These are phyloP conservation scores for Polygonum aviculare DNA, from an alignment of 148 eudicot species.

Conservation along the genomic window DNA sequence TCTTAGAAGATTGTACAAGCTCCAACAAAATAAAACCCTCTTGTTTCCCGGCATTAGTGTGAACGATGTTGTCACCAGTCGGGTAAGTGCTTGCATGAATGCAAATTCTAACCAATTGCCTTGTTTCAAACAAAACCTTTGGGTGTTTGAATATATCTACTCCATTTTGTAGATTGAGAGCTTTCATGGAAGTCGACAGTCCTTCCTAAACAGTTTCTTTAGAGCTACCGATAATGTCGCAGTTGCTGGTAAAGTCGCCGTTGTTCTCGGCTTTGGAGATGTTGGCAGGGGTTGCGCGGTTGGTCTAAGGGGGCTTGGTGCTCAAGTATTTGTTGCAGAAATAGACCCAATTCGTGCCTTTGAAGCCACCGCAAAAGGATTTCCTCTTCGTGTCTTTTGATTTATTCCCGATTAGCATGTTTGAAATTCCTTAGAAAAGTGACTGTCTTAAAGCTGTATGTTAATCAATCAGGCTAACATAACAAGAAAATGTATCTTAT, in stretches of 20 bases:
- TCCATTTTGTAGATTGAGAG: conserved; percentile 62
- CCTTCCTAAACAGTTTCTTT: conserved; percentile 85
- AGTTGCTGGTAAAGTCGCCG: conserved; percentile 90
- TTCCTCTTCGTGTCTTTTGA: conserved; percentile 31
- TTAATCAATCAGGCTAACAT: too few species aligned
- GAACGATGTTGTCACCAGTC: conserved; percentile 90
- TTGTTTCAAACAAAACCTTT: too few species aligned
- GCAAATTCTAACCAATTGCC: too few species aligned
- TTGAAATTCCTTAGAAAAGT: too few species aligned
- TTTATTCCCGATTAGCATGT: too few species aligned
- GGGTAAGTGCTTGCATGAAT: conserved; percentile 29
- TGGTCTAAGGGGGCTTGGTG: conserved; percentile 76
- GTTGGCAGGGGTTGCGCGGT: conserved; percentile 94
- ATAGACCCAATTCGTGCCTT: conserved; percentile 89
- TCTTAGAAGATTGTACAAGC: conserved; percentile 85
- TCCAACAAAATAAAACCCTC: conserved; percentile 59
- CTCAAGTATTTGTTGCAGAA: conserved; percentile 81
- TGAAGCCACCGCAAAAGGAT: conserved; percentile 76
- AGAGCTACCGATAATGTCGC: conserved; percentile 84
- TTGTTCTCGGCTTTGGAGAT: conserved; percentile 90
- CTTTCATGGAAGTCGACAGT: conserved; percentile 88
- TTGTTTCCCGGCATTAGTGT: conserved; percentile 89
- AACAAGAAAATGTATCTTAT: too few species aligned
- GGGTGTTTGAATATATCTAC: too few species aligned
- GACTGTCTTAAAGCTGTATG: too few species aligned